Percentiles rank a stretch among this genome's conserved stretches.
These are phyloP conservation scores for Circinella umbellata DNA, from an alignment of 371 early-diverging fungal species.

Conservation along the genomic window DNA sequence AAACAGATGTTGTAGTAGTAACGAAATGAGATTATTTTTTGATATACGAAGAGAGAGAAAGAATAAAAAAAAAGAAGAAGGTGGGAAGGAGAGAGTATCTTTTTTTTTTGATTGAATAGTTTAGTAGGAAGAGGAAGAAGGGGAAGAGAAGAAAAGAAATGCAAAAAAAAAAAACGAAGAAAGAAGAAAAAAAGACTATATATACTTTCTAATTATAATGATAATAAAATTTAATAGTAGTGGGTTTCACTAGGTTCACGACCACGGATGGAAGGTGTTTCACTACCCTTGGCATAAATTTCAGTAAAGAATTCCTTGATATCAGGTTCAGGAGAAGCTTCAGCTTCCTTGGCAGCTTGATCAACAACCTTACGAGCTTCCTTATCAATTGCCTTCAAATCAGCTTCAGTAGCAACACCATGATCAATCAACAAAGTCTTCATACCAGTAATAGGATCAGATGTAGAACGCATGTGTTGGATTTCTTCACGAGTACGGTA, in stretches of 20 bases:
- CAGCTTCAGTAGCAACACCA: slow-evolving; percentile 80
- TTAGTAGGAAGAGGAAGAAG: no score
- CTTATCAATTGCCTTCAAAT: slow-evolving; percentile 94
- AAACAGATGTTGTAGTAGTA: no score
- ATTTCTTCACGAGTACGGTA: slow-evolving; percentile 97
- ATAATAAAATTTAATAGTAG: slow-evolving; percentile 48
- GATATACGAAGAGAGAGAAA: no score
- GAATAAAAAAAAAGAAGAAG: no score
- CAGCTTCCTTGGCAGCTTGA: slow-evolving; percentile 83
- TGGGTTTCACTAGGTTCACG: slow-evolving; percentile 77
- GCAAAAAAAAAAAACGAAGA: neutral
- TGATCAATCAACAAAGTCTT: slow-evolving; percentile 80
- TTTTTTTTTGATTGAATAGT: no score
- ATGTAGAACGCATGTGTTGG: slow-evolving; percentile 94
- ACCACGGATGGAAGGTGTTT: slow-evolving; percentile 78
- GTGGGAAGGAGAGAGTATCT: no score
- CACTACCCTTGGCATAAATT: slow-evolving; percentile 82
- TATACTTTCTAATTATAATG: slow-evolving; percentile 20
- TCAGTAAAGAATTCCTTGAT: slow-evolving; percentile 78
- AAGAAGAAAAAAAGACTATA: neutral
- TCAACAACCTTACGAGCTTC: slow-evolving; percentile 86
- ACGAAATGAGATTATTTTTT: no score
- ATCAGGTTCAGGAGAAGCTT: slow-evolving; percentile 84
- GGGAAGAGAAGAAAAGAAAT: neutral
- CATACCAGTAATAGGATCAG: slow-evolving; percentile 93